Percentiles rank a stretch among this genome's conserved stretches.
Conservation (phyloP, 2,329 filamentous ascomycete genomes). For the Myriosclerotinia curreyana region DNA sequence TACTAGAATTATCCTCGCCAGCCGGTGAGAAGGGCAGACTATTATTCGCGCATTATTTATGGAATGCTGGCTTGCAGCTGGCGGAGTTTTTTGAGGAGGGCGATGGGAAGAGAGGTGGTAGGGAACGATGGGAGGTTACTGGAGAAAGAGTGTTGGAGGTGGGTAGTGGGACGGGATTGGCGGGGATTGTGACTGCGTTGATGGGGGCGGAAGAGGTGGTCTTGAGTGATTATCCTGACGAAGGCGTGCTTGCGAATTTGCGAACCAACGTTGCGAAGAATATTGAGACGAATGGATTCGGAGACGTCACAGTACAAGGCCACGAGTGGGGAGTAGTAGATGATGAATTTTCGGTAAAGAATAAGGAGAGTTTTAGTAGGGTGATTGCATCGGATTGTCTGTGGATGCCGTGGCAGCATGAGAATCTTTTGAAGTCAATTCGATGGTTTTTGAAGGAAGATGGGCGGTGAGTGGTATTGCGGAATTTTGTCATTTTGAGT, state of each 20-base stretch:
- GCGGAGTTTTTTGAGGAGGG: constrained; percentile 53
- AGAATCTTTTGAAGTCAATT: constrained; percentile 61
- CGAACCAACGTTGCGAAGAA: constrained; percentile 56
- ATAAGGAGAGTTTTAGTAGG: constrained; percentile 52
- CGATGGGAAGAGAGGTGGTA: constrained; percentile 19
- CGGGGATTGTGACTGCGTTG: constrained; percentile 50
- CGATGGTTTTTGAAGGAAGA: constrained; percentile 54
- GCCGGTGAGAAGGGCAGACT: constrained; percentile 47
- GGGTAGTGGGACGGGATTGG: constrained; percentile 61
- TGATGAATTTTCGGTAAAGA: constrained; percentile 28
- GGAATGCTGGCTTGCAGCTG: constrained; percentile 62
- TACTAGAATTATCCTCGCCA: not conserved
- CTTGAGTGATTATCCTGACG: constrained; percentile 66
- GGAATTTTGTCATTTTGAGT: not conserved
- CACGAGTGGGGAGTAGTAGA: constrained; percentile 61
- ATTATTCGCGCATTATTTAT: constrained; percentile 70
- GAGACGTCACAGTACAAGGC: constrained; percentile 49
- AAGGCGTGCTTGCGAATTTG: constrained; percentile 57
- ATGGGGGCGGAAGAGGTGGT: constrained; percentile 51
- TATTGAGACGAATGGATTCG: constrained; percentile 32
- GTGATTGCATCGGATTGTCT: constrained; percentile 70
- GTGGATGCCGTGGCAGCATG: constrained; percentile 73
- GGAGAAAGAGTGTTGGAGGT: constrained; percentile 40
- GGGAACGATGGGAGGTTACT: constrained; percentile 21
- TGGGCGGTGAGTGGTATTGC: constrained; percentile 40